Evolutionary conservation across 225 moss, liverwort and hornwort species (phyloP).

Genomic region (Straminergon stramineum): DNA sequence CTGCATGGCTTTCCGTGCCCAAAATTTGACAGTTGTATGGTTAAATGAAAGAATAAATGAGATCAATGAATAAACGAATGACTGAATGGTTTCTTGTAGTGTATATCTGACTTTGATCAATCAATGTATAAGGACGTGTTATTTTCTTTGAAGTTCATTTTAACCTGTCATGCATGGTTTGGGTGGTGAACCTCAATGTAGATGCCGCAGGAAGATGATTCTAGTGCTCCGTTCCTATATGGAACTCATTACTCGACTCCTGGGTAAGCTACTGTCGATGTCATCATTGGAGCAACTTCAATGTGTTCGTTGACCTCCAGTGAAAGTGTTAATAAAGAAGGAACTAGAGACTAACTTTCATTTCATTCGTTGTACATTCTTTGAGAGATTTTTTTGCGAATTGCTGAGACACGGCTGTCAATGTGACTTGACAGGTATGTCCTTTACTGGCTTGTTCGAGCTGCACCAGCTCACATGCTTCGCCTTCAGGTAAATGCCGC

Average conservation of each 20-base stretch:
- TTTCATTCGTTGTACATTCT: background rate
- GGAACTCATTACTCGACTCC: conserved; percentile 99
- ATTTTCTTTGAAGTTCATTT: background rate
- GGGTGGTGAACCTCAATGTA: conserved; percentile 18
- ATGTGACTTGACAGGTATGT: conserved; percentile 65
- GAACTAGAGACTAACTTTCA: background rate
- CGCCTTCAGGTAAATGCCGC: conserved; percentile 74
- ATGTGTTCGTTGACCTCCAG: background rate
- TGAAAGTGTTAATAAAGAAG: background rate
- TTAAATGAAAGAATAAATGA: background rate
- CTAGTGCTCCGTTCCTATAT: conserved; percentile 74
- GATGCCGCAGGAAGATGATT: conserved; percentile 77
- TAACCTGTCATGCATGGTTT: conserved; percentile 1
- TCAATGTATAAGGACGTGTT: background rate
- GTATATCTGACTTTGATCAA: background rate
- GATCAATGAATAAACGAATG: background rate
- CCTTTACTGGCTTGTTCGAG: conserved; percentile 97
- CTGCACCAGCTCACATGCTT: conserved; percentile 99
- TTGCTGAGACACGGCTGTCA: background rate
- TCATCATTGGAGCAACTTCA: background rate
- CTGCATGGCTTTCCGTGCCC: background rate
- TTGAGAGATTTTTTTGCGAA: background rate
- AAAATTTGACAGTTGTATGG: background rate
- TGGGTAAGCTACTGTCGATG: conserved; percentile 45
- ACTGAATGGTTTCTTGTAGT: background rate